Evolutionary conservation across 2,329 filamentous ascomycete species (phyloP).

Genomic region (Ophiocordyceps sinensis): DNA sequence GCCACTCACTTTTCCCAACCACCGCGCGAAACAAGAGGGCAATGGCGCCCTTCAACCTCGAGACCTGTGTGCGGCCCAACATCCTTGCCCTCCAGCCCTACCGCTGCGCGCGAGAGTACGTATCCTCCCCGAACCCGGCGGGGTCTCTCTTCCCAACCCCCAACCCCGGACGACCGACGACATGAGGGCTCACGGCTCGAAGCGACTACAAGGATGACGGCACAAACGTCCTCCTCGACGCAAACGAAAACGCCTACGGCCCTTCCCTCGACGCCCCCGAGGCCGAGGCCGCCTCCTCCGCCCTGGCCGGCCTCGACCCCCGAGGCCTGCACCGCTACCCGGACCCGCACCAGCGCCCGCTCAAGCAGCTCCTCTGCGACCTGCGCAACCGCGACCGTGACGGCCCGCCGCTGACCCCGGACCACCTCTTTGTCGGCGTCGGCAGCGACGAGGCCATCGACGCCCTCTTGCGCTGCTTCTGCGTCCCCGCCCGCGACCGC

Average conservation of each 20-base stretch:
- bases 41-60: constrained; percentile 55
- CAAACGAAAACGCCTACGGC: constrained; percentile 94
- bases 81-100: constrained; percentile 67
- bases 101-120: constrained; percentile 69
- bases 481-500: constrained; percentile 70
- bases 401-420: constrained; percentile 54
- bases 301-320: constrained; percentile 46
- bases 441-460: constrained; percentile 97
- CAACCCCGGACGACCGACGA: too few relatives aligned
- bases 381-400: constrained; percentile 83
- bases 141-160: too few relatives aligned
- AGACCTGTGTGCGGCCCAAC: constrained; percentile 62
- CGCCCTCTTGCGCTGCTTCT: constrained; percentile 85
- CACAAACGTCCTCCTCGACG: constrained; percentile 87
- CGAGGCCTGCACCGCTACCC: constrained; percentile 84
- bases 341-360: constrained; percentile 78
- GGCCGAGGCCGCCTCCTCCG: constrained; percentile 19
- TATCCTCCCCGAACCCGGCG: constrained; percentile 6
- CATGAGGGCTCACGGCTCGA: constrained; percentile 3
- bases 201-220: constrained; percentile 99
- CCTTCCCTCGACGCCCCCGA: constrained; percentile 50
- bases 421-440: constrained; percentile 86
- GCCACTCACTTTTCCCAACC: too few relatives aligned
- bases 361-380: constrained; percentile 77
- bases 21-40: too few relatives aligned